Conservation (phyloP, 2,329 filamentous ascomycete species). For the Neodidymelliopsis sp. region DNA sequence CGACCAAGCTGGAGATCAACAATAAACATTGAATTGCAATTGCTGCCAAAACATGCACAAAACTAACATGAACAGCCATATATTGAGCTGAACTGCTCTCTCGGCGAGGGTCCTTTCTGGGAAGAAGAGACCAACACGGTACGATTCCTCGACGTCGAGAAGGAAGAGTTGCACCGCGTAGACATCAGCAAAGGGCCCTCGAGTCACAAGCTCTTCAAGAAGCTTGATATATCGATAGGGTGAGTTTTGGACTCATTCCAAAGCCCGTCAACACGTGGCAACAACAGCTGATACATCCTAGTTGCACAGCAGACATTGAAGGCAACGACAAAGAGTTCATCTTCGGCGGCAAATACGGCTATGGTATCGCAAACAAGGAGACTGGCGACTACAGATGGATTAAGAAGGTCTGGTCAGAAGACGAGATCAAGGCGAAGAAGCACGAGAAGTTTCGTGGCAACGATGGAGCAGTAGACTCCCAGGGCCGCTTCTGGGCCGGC, state of each 20-base stretch:
- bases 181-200: conserved; percentile 68
- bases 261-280: neutral
- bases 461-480: conserved; percentile 81
- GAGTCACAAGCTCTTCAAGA: conserved; percentile 62
- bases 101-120: conserved; percentile 80
- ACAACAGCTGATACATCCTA: conserved; percentile 6
- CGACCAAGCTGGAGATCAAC: conserved; percentile 2
- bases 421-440: conserved; percentile 55
- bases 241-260: conserved; percentile 36
- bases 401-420: conserved; percentile 62
- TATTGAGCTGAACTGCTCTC: conserved; percentile 68
- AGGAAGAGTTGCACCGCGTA: conserved; percentile 75
- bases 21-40: neutral
- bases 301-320: conserved; percentile 76
- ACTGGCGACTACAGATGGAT: conserved; percentile 65
- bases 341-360: conserved; percentile 81
- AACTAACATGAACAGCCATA: conserved; percentile 51
- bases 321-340: conserved; percentile 73
- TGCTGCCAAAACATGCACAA: neutral
- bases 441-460: conserved; percentile 70
- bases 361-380: conserved; percentile 75
- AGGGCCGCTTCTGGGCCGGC: conserved; percentile 84
- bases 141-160: conserved; percentile 84
- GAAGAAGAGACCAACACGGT: conserved; percentile 70
- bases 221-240: conserved; percentile 66